These are phyloP conservation scores for Paracoccidioides lutzii DNA, from an alignment of 2,329 filamentous ascomycete species.

Conservation along the genomic window DNA sequence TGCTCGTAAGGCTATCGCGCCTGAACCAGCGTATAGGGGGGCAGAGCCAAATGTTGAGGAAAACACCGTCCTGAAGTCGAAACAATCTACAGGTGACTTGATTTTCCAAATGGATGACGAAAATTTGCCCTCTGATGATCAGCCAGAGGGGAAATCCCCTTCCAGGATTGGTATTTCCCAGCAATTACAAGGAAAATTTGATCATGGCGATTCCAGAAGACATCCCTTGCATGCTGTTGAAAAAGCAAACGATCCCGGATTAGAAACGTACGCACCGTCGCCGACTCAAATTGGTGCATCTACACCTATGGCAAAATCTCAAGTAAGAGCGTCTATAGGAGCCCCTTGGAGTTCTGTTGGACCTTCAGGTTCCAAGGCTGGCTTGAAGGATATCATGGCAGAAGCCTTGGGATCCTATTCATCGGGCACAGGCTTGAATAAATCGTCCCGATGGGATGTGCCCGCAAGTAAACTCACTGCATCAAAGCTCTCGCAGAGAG, in stretches of 20 bases:
- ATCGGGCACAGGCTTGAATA: conserved; percentile 41
- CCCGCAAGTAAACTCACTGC: conserved; percentile 25
- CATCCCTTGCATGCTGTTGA: neutral
- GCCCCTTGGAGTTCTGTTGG: conserved; percentile 42
- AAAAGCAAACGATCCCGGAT: neutral
- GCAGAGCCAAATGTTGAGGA: conserved; percentile 28
- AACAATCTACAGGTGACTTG: conserved; percentile 57
- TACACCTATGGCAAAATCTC: neutral
- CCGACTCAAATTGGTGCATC: neutral
- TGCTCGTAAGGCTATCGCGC: conserved; percentile 29
- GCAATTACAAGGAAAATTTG: neutral
- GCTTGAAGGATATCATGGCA: conserved; percentile 64
- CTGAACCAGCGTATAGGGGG: conserved; percentile 29
- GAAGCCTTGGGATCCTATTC: conserved; percentile 41
- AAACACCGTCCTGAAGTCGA: conserved; percentile 56
- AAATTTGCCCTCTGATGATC: conserved; percentile 5
- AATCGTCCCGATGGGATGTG: conserved; percentile 35
- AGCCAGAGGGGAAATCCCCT: neutral
- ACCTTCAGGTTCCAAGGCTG: conserved; percentile 51
- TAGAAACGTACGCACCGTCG: neutral
- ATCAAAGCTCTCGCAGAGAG: conserved; percentile 74
- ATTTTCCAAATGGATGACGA: conserved; percentile 95
- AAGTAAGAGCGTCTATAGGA: conserved; percentile 14
- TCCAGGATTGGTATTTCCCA: neutral
- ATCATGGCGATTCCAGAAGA: neutral